Base-by-base conservation (phyloP, 176 grass and related monocot species). In the Melocanna baccifera region DNA sequence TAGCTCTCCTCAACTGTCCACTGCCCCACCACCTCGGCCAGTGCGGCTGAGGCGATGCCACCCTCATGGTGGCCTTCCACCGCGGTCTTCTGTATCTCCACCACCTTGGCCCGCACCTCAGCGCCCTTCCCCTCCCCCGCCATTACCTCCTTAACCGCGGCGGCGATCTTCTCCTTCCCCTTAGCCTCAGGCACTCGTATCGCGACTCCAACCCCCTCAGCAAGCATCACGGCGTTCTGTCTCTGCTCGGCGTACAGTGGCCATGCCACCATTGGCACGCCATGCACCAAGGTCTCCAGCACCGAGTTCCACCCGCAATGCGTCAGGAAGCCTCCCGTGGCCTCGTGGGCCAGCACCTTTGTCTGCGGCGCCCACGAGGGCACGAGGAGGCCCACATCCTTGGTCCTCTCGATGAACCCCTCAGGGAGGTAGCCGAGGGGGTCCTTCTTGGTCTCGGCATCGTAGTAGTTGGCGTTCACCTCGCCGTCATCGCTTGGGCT, bases 261-360 rank as follows among this genome's bases (percentile, higher is more conserved):
- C 90, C 93, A 95, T 0, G 88, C 86, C 14, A 95, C 72, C 90
- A 95, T 95, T 0, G 93, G 93, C 37, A 92, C 85, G 4, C 90
- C 88, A 6, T 78, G 53, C 8, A 71, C n/a, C 0, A 95, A 28
- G 73, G 86, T 89, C 85, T 95, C 93, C 0, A 92, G 62, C 48
- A 75, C 78, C 12, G 90, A 95, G 85, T 95, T 95, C 93, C 85
- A 92, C 1, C 90, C 90, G 23, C 93, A 95, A 47, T 92, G 93
- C 0, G 82, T 92, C 11, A 95, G 30, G 82, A 95, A 95, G 1
- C 88, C 90, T 1, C 87, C 90, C 0, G 88, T 95, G 16, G 93
- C 71, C 0, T 0, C 4, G 73, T 95, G 93, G 3, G 85, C 75
- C 8, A 94, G 62, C 26, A 94, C 81, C 69, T 58, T 28, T 0